These are phyloP conservation scores for Lathyrus sativus DNA, from an alignment of 306 rosid genomes.

Conservation along the genomic window DNA sequence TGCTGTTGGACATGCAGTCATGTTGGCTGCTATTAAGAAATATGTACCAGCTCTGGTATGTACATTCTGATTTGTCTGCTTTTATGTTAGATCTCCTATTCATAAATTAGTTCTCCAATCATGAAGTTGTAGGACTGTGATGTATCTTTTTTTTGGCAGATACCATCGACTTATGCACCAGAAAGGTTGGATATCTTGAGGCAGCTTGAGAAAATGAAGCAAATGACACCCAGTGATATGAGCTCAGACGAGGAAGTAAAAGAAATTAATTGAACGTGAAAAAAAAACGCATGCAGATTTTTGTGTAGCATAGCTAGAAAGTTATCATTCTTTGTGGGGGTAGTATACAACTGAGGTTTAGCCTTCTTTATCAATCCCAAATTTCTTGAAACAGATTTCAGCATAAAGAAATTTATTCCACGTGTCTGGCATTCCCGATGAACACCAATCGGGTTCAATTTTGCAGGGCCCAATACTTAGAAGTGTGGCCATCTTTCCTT, in stretches of 20 bases:
- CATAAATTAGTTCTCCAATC: constrained; percentile 18
- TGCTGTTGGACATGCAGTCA: constrained; percentile 99
- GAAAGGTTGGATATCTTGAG: constrained; percentile 95
- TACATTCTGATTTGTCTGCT: constrained; percentile 22
- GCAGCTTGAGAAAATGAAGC: constrained; percentile 89
- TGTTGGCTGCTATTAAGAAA: constrained; percentile 98
- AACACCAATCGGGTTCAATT: constrained; percentile 93
- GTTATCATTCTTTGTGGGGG: constrained; percentile 37
- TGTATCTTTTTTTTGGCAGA: constrained; percentile 55
- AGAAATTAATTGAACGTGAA: constrained; percentile 52
- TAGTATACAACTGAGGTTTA: constrained; percentile 30
- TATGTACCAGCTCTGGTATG: constrained; percentile 90
- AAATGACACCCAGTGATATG: constrained; percentile 62
- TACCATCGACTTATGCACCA: constrained; percentile 87
- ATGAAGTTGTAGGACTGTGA: constrained; percentile 9
- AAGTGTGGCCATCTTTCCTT: constrained; percentile 88
- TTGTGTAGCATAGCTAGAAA: constrained; percentile 43
- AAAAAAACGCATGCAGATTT: constrained; percentile 39
- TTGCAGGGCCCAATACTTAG: constrained; percentile 78
- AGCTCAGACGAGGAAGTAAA: constrained; percentile 54
- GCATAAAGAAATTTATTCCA: constrained; percentile 89
- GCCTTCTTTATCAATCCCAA: constrained; percentile 42
- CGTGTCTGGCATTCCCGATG: constrained; percentile 92
- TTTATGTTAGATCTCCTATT: background rate
- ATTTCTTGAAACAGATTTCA: constrained; percentile 56